Base-by-base conservation (phyloP, 306 rosid species). In the Mimosa bimucronata region DNA sequence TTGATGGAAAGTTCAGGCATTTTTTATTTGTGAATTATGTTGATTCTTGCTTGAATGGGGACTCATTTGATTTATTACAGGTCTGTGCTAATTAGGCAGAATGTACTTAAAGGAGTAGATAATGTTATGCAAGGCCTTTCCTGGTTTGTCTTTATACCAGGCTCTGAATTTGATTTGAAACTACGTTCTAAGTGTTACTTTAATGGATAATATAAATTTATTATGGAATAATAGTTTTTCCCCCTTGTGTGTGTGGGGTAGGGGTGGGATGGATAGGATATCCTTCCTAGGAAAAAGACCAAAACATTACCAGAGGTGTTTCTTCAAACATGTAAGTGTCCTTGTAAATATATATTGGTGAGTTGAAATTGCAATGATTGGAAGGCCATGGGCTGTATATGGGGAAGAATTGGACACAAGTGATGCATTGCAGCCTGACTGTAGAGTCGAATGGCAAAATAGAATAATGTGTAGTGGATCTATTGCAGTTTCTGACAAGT, bases 21-120 rank as follows among this genome's bases (percentile, higher is more conserved):
- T 6, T n/a, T 23, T 38, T 40, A 58, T 57, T 37, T 74, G 66
- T 6, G 42, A 37, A 55, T 52, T 73, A n/a, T 7, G 23, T 73
- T 53, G 48, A 72, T 48, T 31, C 0, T 34, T 74, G 67, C 66
- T 55, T 74, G 65, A 73, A 73, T n/a, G 14, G 64, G 30, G 46
- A 18, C 2, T n/a, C 50, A 7, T 53, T 53, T 31, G 61, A n/a
- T 76, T 5, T 45, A 12, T 19, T 62, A 15, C 9, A 6, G 19
- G 14, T 19, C 5, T 25, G 6, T 42, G 55, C 19, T 75, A 26
- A 31, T 44, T 42, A 19, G 50, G 44, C 19, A 26, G 15, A 61
- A 29, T 42, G 72, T 26, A 26, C 61, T 42, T 25, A 44, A 28
- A 42, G 72, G 37, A 61, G 42, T 64, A 9, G 8, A 53, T 13